Percentiles rank a stretch among this genome's conserved stretches.
These are phyloP conservation scores for Pythium plurisporium DNA, from an alignment of 352 stramenopile genomes.

Conservation along the genomic window DNA sequence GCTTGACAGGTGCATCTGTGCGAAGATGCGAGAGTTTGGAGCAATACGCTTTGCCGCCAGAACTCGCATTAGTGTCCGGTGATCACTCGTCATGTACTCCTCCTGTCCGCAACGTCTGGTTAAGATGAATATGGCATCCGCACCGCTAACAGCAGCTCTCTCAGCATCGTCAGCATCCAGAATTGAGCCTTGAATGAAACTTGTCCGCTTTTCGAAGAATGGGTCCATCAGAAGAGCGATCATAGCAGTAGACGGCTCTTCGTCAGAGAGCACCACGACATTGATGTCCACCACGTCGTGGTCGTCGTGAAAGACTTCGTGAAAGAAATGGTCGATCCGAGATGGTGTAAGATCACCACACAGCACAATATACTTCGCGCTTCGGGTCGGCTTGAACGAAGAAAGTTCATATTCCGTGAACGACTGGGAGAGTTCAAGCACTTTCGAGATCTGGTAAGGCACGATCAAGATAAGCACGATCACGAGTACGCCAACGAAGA, in stretches of 20 bases:
- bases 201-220: constrained; percentile 82
- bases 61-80: constrained; percentile 78
- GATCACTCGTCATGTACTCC: constrained; percentile 64
- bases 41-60: constrained; percentile 67
- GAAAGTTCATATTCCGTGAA: constrained; percentile 71
- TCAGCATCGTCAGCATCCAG: constrained; percentile 77
- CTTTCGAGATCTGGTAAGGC: constrained; percentile 78
- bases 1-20: constrained; percentile 72
- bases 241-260: constrained; percentile 69
- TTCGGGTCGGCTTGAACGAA: constrained; percentile 61
- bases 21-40: constrained; percentile 49
- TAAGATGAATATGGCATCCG: constrained; percentile 79
- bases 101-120: constrained; percentile 58
- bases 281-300: constrained; percentile 79
- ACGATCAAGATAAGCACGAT: constrained; percentile 84
- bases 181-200: constrained; percentile 77
- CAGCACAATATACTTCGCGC: constrained; percentile 70
- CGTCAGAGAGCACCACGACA: constrained; percentile 71
- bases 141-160: constrained; percentile 52
- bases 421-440: constrained; percentile 73
- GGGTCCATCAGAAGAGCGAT: constrained; percentile 74
- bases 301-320: constrained; percentile 85
- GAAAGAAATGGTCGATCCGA: constrained; percentile 83
- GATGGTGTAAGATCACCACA: constrained; percentile 78
- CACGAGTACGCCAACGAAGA: constrained; percentile 78